Evolutionary conservation across 768 basidiomycete species (phyloP).

Genomic region (Lenzites betulinus): DNA sequence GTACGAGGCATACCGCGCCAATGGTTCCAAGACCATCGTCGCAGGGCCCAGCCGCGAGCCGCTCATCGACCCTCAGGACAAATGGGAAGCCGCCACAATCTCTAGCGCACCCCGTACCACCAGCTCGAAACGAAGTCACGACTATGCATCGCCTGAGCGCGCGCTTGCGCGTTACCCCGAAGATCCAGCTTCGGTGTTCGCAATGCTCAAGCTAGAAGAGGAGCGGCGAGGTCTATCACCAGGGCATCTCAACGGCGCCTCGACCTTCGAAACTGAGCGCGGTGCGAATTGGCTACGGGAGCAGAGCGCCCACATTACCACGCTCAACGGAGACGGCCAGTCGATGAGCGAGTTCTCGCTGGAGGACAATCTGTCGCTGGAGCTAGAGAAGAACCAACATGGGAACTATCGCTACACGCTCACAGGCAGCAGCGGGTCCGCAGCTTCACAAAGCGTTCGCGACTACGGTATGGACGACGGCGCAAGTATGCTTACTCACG

Average conservation of each 20-base stretch:
- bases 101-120: constrained; percentile 22
- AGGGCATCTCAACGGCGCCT: constrained; percentile 41
- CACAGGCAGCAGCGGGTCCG: constrained; percentile 49
- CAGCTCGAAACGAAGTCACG: constrained; percentile 8
- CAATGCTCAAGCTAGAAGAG: constrained; percentile 56
- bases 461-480: constrained; percentile 59
- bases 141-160: constrained; percentile 5
- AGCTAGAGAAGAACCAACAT: constrained; percentile 62
- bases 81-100: constrained; percentile 26
- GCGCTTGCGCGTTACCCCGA: constrained; percentile 14
- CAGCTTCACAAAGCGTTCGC: constrained; percentile 47
- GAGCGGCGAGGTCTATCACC: constrained; percentile 27
- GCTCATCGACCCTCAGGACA: constrained; percentile 16
- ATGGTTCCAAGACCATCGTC: constrained; percentile 29
- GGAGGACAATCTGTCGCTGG: constrained; percentile 48
- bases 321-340: constrained; percentile 59
- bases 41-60: constrained; percentile 29
- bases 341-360: constrained; percentile 59
- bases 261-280: constrained; percentile 57
- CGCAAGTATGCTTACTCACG: constrained; percentile 34
- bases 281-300: constrained; percentile 83
- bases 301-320: constrained; percentile 69
- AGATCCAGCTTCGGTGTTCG: constrained; percentile 40
- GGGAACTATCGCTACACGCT: constrained; percentile 83
- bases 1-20: constrained; percentile 24